A percentile compares a stretch with the other conserved stretches of the same genome.
These are phyloP conservation scores for Medicago truncatula DNA, from an alignment of 306 rosid species.

Conservation along the genomic window DNA sequence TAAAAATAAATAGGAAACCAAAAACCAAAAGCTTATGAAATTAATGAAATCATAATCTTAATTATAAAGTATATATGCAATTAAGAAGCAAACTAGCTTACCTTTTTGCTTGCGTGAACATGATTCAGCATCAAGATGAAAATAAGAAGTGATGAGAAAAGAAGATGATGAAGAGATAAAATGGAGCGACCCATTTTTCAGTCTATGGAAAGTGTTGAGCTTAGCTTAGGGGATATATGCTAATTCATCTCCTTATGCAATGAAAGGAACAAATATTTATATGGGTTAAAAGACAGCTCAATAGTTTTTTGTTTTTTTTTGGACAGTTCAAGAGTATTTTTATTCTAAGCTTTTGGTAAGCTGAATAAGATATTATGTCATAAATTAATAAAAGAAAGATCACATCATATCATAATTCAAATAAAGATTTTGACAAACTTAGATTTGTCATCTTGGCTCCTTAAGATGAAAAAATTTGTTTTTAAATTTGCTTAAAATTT, in stretches of 20 bases:
- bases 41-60: neutral
- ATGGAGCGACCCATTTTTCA: constrained; percentile 33
- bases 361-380: neutral
- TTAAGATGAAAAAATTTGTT: neutral
- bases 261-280: neutral
- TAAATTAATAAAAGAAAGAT: neutral
- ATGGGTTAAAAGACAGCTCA: too few species aligned
- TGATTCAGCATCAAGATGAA: constrained; percentile 2
- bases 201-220: neutral
- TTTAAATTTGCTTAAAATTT: too few species aligned
- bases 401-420: neutral
- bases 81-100: neutral
- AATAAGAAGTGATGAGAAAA: constrained; percentile 33
- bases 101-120: constrained; percentile 45
- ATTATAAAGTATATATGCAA: neutral
- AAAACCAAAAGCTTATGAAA: neutral
- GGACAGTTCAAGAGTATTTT: neutral
- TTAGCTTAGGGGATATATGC: neutral
- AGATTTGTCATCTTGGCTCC: neutral
- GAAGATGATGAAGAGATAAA: constrained; percentile 18
- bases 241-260: constrained; percentile 4
- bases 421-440: neutral
- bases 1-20: neutral
- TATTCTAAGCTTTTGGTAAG: neutral
- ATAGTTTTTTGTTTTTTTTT: too few species aligned